phyloP scores from a whole-genome alignment of 495 filamentous ascomycete species.

The Tuber magnatum region DNA sequence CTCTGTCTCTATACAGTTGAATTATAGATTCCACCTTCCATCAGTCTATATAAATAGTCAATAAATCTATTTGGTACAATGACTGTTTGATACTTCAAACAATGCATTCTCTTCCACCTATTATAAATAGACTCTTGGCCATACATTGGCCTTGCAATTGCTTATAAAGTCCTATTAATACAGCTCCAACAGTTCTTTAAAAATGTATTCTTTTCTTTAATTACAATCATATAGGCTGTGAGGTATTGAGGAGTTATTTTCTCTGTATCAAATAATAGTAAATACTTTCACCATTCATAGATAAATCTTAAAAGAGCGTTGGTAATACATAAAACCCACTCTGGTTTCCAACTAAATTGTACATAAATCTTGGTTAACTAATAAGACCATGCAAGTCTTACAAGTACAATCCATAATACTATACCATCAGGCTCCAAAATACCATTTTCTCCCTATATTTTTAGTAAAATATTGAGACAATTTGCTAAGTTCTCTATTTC shows the following conservation, averaged over 20 bases:
- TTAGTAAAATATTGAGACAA: too few species aligned
- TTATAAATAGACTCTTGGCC: too few species aligned
- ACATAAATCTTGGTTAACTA: background rate
- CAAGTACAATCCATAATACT: background rate
- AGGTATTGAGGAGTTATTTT: background rate
- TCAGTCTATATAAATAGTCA: too few species aligned
- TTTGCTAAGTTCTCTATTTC: too few species aligned
- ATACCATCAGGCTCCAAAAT: background rate
- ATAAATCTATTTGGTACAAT: too few species aligned
- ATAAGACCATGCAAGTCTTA: background rate
- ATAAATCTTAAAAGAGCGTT: background rate
- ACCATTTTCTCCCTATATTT: background rate
- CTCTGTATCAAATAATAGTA: background rate
- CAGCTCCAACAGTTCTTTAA: background rate
- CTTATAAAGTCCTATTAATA: too few species aligned
- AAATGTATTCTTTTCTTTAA: background rate
- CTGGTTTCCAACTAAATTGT: background rate
- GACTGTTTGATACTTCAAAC: too few species aligned
- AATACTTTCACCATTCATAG: background rate
- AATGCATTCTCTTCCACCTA: too few species aligned
- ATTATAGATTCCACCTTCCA: too few species aligned
- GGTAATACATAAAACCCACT: background rate
- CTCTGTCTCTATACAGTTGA: too few species aligned
- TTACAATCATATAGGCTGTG: background rate
- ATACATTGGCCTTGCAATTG: too few species aligned